Base-by-base conservation (phyloP, 2,329 filamentous ascomycete genomes). In the Basipetospora chlamydospora region DNA sequence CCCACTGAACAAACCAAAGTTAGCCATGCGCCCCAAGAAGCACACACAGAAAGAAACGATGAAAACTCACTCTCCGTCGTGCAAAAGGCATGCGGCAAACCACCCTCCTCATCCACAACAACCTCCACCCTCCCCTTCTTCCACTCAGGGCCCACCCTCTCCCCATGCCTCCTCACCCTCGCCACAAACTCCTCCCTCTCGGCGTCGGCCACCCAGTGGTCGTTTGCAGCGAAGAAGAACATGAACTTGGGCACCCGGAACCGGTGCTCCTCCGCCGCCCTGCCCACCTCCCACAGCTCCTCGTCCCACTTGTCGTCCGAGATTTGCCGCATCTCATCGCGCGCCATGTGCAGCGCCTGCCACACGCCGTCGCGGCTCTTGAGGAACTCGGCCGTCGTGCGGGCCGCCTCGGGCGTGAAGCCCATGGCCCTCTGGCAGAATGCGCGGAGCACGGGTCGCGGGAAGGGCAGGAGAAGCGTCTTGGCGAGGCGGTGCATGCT, bases 1-100 rank as follows among this genome's bases (percentile, higher is more conserved):
- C 35, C 28, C 35, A 26, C 35, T 37, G 15, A 26, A 17, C 12
- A 30, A 5, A 17, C 17, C 13, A 31, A 13, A 37, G 29, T 20
- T 30, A 10, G 12, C 16, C 16, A 21, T 18, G 11, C 13, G 22
- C 17, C 11, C 35, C 10, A 23, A 23, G 16, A 21, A 20, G 16
- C 13, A 15, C 20, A 35, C 16, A 28, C 8, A 23, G 25, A 15
- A 22, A 29, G 10, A 9, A 26, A n/a, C 12, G 9, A 8, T 16
- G 20, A 28, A 32, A 5, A 38, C 55, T 53, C 43, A 57, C 58
- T 47, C 39, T 60, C 51, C 11, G 43, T 54, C 1, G 53, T 56
- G 47, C 73, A 77, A 52, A 79, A 80, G 0, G 67, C 70, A 53
- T 80, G 75, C 6, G 67, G 67, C 8, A 78, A 51, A 8, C 62